phyloP scores from a whole-genome alignment of 2,329 filamentous ascomycete genomes.

The Zopfia rhizophila region DNA sequence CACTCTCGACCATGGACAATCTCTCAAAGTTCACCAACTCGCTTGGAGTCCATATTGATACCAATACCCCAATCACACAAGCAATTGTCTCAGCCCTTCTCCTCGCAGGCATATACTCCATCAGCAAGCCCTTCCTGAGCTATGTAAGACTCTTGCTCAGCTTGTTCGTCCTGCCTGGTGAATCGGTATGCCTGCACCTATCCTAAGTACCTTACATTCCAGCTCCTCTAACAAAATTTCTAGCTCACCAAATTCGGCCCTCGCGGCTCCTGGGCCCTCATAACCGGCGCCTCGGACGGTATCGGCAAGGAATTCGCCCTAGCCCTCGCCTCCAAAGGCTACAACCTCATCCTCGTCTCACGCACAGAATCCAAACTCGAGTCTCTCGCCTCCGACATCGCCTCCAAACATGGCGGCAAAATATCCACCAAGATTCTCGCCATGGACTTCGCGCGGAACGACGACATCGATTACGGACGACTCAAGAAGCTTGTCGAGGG shows the following conservation, averaged over 20 bases:
- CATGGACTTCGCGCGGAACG: conserved; percentile 90
- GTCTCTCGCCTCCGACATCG: conserved; percentile 78
- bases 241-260: conserved; percentile 91
- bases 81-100: conserved; percentile 41
- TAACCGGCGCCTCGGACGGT: conserved; percentile 95
- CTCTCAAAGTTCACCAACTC: conserved; percentile 33
- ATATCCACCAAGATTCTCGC: conserved; percentile 81
- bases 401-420: conserved; percentile 70
- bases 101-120: conserved; percentile 41
- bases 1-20: no score
- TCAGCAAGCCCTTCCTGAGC: conserved; percentile 53
- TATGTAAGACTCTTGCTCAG: conserved; percentile 60
- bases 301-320: conserved; percentile 95
- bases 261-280: conserved; percentile 91
- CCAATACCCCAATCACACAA: conserved; percentile 38
- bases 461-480: conserved; percentile 80
- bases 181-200: conserved; percentile 52
- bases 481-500: conserved; percentile 74
- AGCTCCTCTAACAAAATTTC: not conserved
- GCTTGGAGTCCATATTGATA: conserved; percentile 46
- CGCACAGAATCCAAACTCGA: conserved; percentile 94
- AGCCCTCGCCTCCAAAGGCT: conserved; percentile 89
- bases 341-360: conserved; percentile 94
- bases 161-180: conserved; percentile 61
- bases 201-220: not conserved